Base-by-base conservation (phyloP, 345 rosid genomes). In the Rhizophora apiculata region DNA sequence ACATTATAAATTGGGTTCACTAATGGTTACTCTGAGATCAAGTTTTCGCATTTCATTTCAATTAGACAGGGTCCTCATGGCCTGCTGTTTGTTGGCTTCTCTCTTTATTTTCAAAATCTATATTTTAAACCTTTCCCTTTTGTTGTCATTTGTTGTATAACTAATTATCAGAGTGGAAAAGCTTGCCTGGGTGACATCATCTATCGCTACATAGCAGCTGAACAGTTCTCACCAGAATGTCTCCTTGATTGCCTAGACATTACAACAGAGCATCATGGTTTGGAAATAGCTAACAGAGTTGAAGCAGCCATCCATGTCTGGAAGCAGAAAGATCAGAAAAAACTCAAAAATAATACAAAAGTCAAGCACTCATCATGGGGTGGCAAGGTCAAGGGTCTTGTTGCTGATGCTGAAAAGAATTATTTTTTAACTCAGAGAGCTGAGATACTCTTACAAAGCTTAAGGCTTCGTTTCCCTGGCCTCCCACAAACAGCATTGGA, bases 401-500 rank as follows among this genome's bases (percentile, higher is more conserved):
- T 88, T 65, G 75, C 86, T 21, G 95, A 85, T 78, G 37, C 70
- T 11, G 87, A 80, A 36, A 92, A 82, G 83, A 88, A 79, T 62
- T 61, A 83, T 60, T 79, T 72, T 63, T 89, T 92, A 11, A 85
- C 92, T 66, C 86, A 84, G 67, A 80, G 96, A 72, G 97, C 96
- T 24, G 89, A 92, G 78, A 88, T 84, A 21, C 89, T 90, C 68
- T 74, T 89, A 77, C 86, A 87, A 78, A 86, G 85, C 83, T 69
- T 92, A 51, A 86, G 85, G 91, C 82, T 81, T 68, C 96, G 92
- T 54, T 92, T 85, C 64, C 96, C 97, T 48, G 96, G 96, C 29
- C 97, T 95, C 30, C 96, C 97, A 1, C 99, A 95, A 80, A 92
- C 97, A 46, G 84, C 89, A 67, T 72, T 88, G 76, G 99, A 95